Base-by-base conservation (phyloP, 768 basidiomycete genomes). In the Hemileccinum impolitum region DNA sequence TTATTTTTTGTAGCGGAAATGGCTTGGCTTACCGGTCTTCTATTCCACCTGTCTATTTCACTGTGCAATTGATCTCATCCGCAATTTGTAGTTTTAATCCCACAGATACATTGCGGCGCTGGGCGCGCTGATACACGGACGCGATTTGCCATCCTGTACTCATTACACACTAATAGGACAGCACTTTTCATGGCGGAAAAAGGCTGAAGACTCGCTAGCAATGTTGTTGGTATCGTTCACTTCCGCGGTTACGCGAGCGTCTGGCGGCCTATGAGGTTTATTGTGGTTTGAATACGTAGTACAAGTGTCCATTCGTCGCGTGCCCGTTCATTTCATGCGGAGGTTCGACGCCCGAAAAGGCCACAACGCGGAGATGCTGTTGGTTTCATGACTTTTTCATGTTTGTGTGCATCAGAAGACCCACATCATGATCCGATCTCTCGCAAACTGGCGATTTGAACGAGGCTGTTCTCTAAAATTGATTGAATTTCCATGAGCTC, bases 241-340 rank as follows among this genome's bases (percentile, higher is more conserved):
- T 65, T 65, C 59, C 60, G 60, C 40, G 40, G 61, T 66, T 63
- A 66, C 56, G 62, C 51, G 51, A 62, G 42, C 43, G 50, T 50
- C 51, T 47, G 39, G 50, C 43, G 50, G 45, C 43, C 42, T 48
- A 57, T 28, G 53, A 55, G 54, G 58, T 40, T n/a, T 47, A 47
- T 38, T 48, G 52, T 54, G 51, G 37, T 39, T 50, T 45, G 43
- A 56, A 55, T 52, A 55, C 54, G 51, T 58, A 64, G 26, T 30
- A 26, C 48, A 15, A n/a, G 48, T 51, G 40, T 51, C 31, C 51
- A 52, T 50, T 42, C 50, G 55, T 52, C 51, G 58, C 57, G 37
- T 53, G 47, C 56, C 61, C 64, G 59, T 61, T 66, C 66, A 56
- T 64, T 48, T 57, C 50, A 23, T 56, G 66, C 59, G 66, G 66